These are phyloP conservation scores for Wickerhamomyces alni DNA, from an alignment of 805 yeast species.

Conservation along the genomic window DNA sequence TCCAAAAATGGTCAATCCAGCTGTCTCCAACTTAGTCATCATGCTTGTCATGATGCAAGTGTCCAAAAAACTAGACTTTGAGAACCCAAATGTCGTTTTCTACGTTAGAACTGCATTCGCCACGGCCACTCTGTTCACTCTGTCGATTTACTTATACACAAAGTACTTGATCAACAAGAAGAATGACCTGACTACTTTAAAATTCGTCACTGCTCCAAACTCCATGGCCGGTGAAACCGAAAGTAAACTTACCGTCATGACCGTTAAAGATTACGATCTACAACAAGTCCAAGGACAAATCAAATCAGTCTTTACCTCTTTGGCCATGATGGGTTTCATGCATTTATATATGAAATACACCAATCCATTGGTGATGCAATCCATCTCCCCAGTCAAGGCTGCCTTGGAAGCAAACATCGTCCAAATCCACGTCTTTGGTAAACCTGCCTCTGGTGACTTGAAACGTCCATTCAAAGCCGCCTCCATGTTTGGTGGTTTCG, in stretches of 20 bases:
- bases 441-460: constrained; percentile 80
- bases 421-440: constrained; percentile 81
- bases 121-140: constrained; percentile 57
- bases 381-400: constrained; percentile 82
- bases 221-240: constrained; percentile 73
- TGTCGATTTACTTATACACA: constrained; percentile 61
- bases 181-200: constrained; percentile 88
- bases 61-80: constrained; percentile 82
- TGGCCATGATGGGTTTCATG: constrained; percentile 98
- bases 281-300: constrained; percentile 75
- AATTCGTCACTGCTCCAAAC: constrained; percentile 82
- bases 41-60: constrained; percentile 97
- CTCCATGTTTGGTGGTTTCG: constrained; percentile 60
- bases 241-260: constrained; percentile 74
- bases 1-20: constrained; percentile 64
- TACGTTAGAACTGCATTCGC: constrained; percentile 72
- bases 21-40: constrained; percentile 75
- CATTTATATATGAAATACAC: constrained; percentile 96
- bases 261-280: constrained; percentile 92
- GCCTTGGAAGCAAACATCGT: constrained; percentile 88
- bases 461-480: constrained; percentile 96
- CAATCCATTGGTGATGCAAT: constrained; percentile 94
- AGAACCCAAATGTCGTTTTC: constrained; percentile 66
- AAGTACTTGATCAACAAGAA: constrained; percentile 56
- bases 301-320: constrained; percentile 78